A percentile compares a stretch with the other conserved stretches of the same genome.
These are phyloP conservation scores for Cucurbita pepo DNA, from an alignment of 306 rosid genomes.

Conservation along the genomic window DNA sequence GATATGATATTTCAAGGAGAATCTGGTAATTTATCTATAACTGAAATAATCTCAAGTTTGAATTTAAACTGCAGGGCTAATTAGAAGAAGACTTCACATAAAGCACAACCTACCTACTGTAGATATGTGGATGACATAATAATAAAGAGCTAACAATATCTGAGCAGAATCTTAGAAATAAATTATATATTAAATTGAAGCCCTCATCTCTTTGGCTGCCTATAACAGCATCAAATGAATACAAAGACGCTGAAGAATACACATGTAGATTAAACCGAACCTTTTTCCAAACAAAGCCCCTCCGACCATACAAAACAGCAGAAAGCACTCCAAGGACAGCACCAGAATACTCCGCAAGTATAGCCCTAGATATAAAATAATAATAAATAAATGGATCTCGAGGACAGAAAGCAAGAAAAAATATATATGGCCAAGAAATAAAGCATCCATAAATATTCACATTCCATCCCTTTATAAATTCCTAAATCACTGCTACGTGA, in stretches of 20 bases:
- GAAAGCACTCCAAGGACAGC: constrained; percentile 94
- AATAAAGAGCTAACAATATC: background rate
- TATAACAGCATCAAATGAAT: background rate
- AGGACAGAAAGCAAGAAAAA: background rate
- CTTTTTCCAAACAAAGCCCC: constrained; percentile 78
- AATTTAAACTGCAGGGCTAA: background rate
- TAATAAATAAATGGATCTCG: background rate
- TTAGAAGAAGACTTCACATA: background rate
- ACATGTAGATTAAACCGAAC: constrained; percentile 16
- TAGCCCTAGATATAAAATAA: constrained; percentile 44
- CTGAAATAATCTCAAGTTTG: background rate
- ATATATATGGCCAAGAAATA: background rate
- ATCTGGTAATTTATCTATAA: constrained; percentile 10
- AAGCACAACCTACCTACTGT: background rate
- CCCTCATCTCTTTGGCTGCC: background rate
- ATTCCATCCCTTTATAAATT: background rate
- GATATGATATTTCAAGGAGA: constrained; percentile 38
- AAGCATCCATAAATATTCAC: background rate
- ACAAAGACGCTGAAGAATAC: background rate
- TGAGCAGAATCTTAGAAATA: background rate
- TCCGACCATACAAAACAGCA: constrained; percentile 73
- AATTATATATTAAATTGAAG: background rate
- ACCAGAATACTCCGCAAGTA: constrained; percentile 93
- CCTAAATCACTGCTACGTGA: background rate
- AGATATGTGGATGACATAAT: background rate